Evolutionary conservation across 192 early-diverging fungal species (phyloP), one percentile per base, ranked within the genome.

Genomic region (Podila minutissima): DNA sequence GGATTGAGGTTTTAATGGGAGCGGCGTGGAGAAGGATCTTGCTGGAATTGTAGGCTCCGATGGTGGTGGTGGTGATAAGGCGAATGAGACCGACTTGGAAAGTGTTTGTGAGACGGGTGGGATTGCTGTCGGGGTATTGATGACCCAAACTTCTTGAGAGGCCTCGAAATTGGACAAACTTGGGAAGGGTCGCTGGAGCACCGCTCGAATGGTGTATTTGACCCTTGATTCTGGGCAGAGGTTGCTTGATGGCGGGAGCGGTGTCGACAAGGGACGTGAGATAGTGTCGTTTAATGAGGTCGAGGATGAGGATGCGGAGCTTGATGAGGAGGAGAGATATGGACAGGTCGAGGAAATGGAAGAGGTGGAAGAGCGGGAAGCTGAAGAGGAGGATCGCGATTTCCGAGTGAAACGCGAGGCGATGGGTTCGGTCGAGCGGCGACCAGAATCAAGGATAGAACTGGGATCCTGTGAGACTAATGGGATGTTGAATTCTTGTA

Each of bases 121-220:
- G 9, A n/a, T 46, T 0, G 28, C 22, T 48, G 62, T 19, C 35
- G 32, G 17, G 35, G 64, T 50, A 41, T 74, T 66, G 24, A 71
- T 50, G n/a, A 77, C 75, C 75, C 75, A 77, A 8, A 77, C 64
- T 59, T 77, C 75, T n/a, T 77, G 75, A 0, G 64, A 77, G 9
- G 75, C 68, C 48, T 77, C 75, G 28, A 69, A 53, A 22, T 77
- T 77, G 13, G 74, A 77, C 9, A 77, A 50, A 37, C 64, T 67
- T 6, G 75, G 75, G n/a, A 79, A 79, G 19, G 76, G 76, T 37
- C 76, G 51, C 49, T 59, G 65, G 12, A 79, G 53, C 12, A 79
- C 66, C 0, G 76, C 76, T 9, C 76, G 76, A 29, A 79, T 72
- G 2, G 76, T 68, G 69, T 79, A 72, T 28, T 62, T 62, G 61